These are phyloP conservation scores for Carpinus fangiana DNA, from an alignment of 306 rosid genomes.

Conservation along the genomic window DNA sequence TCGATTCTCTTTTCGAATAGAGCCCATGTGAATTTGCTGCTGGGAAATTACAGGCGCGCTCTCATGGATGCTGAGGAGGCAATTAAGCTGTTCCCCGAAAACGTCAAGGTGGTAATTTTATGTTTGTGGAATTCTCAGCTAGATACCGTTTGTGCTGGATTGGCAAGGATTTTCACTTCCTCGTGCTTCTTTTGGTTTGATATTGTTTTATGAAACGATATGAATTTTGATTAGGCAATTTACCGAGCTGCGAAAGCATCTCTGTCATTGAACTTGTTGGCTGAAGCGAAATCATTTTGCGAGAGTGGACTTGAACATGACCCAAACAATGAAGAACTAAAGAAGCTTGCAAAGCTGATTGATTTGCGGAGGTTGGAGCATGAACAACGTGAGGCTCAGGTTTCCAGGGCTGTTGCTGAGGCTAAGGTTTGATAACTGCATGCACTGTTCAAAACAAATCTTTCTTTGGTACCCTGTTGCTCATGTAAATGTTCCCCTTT, in stretches of 20 bases:
- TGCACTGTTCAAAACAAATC: conserved; percentile 4
- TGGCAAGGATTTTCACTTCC: background rate
- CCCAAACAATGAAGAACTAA: conserved; percentile 65
- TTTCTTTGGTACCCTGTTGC: conserved; percentile 23
- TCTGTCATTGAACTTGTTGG: conserved; percentile 63
- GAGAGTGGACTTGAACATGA: conserved; percentile 65
- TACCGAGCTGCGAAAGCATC: conserved; percentile 86
- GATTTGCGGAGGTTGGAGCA: conserved; percentile 55
- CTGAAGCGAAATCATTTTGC: conserved; percentile 65
- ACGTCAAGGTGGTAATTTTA: conserved; percentile 63
- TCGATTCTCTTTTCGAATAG: conserved; percentile 72
- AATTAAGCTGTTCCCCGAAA: conserved; percentile 57
- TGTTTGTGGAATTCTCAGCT: background rate
- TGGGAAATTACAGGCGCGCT: conserved; percentile 83
- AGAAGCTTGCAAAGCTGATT: conserved; percentile 63
- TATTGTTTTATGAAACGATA: conserved; percentile 17
- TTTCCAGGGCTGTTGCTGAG: conserved; percentile 60
- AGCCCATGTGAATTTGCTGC: conserved; percentile 81
- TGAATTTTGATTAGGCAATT: conserved; percentile 56
- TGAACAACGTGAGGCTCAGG: conserved; percentile 68
- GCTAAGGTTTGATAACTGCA: conserved; percentile 54
- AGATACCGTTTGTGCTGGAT: background rate
- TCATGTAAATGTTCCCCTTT: conserved; percentile 5
- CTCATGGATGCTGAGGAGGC: conserved; percentile 78
- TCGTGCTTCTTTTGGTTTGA: conserved; percentile 25